Conservation (phyloP, 345 rosid species). For the Stellera chamaejasme region DNA sequence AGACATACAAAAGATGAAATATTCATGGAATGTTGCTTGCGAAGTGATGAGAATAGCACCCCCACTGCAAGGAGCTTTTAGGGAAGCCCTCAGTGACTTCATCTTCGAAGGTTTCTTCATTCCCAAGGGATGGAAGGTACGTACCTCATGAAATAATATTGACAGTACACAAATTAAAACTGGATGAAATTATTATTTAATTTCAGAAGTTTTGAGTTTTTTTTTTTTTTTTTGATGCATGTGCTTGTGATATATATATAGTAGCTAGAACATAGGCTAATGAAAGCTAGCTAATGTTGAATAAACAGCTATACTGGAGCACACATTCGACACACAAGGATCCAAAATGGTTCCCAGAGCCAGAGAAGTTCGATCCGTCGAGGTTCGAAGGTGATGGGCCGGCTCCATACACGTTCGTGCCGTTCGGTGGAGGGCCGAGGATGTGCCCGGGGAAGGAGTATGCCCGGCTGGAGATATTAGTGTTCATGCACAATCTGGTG, state of each 20-base stretch:
- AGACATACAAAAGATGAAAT: conserved; percentile 36
- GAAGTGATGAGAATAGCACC: conserved; percentile 46
- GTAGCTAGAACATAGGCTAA: no score
- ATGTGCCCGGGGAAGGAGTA: conserved; percentile 50
- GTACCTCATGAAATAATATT: no score
- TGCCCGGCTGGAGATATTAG: conserved; percentile 34
- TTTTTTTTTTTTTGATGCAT: no score
- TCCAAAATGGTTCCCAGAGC: conserved; percentile 28
- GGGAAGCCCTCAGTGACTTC: conserved; percentile 33
- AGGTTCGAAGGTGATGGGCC: conserved; percentile 41
- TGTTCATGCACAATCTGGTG: conserved; percentile 37
- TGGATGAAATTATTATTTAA: no score
- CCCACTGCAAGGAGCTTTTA: conserved; percentile 34
- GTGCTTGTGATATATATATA: no score
- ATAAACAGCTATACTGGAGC: conserved; percentile 48
- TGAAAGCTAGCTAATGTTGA: no score
- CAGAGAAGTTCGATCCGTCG: conserved; percentile 33
- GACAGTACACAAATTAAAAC: no score
- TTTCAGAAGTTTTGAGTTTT: no score
- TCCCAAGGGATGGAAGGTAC: conserved; percentile 46
- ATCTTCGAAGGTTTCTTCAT: conserved; percentile 30
- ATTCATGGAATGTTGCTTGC: conserved; percentile 48
- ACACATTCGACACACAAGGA: conserved; percentile 32
- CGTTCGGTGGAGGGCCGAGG: conserved; percentile 45
- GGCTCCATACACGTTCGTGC: conserved; percentile 34